Conservation (phyloP, 2,329 filamentous ascomycete species). For the Alternaria sp. region DNA sequence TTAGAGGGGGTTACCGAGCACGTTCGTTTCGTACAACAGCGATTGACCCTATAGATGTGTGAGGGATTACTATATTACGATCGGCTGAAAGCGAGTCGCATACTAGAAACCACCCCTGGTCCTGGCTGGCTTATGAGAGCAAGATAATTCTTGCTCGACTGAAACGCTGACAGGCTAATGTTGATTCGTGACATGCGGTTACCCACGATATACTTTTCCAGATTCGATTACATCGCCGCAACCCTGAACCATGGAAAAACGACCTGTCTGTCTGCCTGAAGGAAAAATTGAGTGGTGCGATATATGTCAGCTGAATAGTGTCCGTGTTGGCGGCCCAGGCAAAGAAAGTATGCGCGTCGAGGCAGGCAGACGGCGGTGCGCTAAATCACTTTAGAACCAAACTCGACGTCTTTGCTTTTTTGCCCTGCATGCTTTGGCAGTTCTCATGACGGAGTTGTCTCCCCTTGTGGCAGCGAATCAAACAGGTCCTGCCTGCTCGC, state of each 20-base stretch:
- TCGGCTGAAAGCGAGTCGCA: slow-evolving; percentile 3
- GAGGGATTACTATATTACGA: slow-evolving; percentile 1
- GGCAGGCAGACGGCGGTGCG: background rate
- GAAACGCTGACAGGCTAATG: background rate
- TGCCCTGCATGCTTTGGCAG: slow-evolving; percentile 3
- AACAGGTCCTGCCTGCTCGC: background rate
- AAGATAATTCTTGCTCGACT: background rate
- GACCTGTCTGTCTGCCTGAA: background rate
- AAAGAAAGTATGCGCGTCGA: background rate
- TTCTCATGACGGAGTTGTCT: slow-evolving; percentile 3
- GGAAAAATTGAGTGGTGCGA: background rate
- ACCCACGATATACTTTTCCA: background rate
- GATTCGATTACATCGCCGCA: background rate
- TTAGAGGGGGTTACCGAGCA: background rate
- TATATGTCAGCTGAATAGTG: background rate
- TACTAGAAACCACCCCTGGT: background rate
- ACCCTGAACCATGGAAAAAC: slow-evolving; percentile 1
- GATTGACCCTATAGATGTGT: background rate
- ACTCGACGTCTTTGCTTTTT: background rate
- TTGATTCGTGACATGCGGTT: background rate
- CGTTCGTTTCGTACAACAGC: background rate
- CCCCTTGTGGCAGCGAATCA: background rate
- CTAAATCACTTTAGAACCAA: background rate
- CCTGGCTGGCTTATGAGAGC: background rate
- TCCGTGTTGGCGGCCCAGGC: background rate